Base-by-base conservation (phyloP, 805 yeast species). In the Candida nemodendra region DNA sequence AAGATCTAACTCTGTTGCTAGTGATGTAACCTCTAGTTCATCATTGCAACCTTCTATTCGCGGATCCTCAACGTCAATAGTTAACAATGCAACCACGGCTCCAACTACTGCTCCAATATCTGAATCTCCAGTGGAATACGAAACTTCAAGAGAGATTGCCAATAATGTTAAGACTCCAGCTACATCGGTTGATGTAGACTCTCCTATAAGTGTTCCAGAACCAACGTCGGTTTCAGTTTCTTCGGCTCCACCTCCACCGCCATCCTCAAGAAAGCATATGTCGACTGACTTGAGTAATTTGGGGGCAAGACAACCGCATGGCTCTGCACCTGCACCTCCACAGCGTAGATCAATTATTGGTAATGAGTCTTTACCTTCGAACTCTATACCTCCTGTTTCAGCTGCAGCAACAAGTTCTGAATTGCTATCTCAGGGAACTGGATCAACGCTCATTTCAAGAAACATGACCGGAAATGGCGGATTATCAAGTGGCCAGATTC, bases 391-490 rank as follows among this genome's bases (percentile, higher is more conserved):
- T 21, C 5, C 22, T 14, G 24, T 30, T 14, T 16, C 37, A 17
- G 21, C 22, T 12, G 29, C 33, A 12, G 23, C 34, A 18, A 47
- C 57, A 21, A 21, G 24, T 16, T 42, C 53, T 2, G 41, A 41
- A 28, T 53, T 69, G 36, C 66, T 66, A 37, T 67, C 75, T 17
- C 77, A 72, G 41, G 44, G 48, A 9, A 69, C 77, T 15, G 74
- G 76, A 4, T 64, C 71, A 5, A 59, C 71, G 4, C 32, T 62
- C 8, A 34, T 60, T 18, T 60, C 64, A 16, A 56, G 55, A 37
- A 57, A 61, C 32, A 48, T 54, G 17, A 62, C 62, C 3, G 66
- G 56, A 23, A 59, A 47, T 27, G 66, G 66, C 26, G 56, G 64
- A 5, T 47, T 59, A 6, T 39, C 54, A 3, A 55, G 56, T 39